A percentile compares a stretch with the other conserved stretches of the same genome.
phyloP scores from a whole-genome alignment of 2,329 filamentous ascomycete genomes.

The Aspergillus piperis region DNA sequence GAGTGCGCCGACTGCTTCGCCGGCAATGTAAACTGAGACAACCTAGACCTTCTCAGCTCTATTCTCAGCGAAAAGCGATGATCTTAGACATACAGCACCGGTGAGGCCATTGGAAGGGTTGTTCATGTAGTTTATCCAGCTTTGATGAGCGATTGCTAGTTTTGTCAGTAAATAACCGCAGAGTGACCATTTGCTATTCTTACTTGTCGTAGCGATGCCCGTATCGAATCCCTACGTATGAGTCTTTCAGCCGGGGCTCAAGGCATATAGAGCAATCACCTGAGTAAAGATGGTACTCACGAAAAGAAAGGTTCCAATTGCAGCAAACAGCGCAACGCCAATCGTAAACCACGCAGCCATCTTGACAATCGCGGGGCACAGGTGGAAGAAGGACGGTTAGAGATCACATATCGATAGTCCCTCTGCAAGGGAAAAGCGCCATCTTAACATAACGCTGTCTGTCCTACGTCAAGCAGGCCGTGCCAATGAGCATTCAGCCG shows the following conservation, averaged over 20 bases:
- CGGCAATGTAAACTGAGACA: constrained; percentile 61
- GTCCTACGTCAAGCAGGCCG: background rate
- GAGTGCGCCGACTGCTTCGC: constrained; percentile 58
- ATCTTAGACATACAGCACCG: constrained; percentile 47
- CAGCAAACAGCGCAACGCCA: constrained; percentile 57
- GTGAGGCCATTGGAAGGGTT: constrained; percentile 57
- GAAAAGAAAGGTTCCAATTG: constrained; percentile 62
- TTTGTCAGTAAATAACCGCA: background rate
- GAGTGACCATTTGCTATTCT: constrained; percentile 21
- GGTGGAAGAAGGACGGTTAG: background rate
- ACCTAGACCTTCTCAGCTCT: constrained; percentile 38
- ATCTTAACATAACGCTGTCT: background rate
- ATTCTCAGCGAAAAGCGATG: background rate
- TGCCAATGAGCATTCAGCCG: constrained; percentile 8
- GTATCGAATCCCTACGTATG: constrained; percentile 58
- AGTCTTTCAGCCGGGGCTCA: constrained; percentile 6
- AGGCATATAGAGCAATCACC: too few relatives aligned
- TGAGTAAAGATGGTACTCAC: constrained; percentile 35
- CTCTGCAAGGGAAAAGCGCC: background rate
- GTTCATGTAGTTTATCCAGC: constrained; percentile 62
- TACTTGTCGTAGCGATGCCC: constrained; percentile 61
- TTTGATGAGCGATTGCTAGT: constrained; percentile 59
- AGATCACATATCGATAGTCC: background rate
- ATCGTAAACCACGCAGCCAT: constrained; percentile 51
- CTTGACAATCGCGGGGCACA: constrained; percentile 12